These are phyloP conservation scores for Jaenimonas drosophilae DNA, from an alignment of 208 protist species.

Conservation along the genomic window DNA sequence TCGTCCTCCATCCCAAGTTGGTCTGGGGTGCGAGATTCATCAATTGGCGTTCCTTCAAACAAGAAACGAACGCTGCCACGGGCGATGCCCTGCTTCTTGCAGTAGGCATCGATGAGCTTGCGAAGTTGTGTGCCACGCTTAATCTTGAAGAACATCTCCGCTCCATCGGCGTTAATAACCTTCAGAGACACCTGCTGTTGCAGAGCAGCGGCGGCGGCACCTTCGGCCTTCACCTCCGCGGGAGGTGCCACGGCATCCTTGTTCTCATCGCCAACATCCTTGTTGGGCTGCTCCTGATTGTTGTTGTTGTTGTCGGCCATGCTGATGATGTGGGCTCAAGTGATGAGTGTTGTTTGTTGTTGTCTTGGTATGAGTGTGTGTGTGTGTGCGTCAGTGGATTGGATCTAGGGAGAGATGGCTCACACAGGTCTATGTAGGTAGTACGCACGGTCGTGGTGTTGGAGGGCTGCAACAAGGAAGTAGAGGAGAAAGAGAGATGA, in stretches of 20 bases:
- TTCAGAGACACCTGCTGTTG: slow-evolving; percentile 80
- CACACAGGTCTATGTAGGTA: too few relatives aligned
- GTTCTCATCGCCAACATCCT: slow-evolving; percentile 6
- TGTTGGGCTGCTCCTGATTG: slow-evolving; percentile 21
- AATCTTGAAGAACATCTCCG: slow-evolving; percentile 96
- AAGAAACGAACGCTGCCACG: slow-evolving; percentile 90
- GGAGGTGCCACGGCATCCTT: slow-evolving; percentile 13
- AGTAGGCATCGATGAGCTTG: slow-evolving; percentile 96
- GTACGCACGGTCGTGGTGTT: too few relatives aligned
- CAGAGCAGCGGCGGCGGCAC: slow-evolving; percentile 6
- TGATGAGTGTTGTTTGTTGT: not conserved
- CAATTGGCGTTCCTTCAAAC: slow-evolving; percentile 92
- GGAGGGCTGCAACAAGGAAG: too few relatives aligned
- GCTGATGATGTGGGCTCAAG: slow-evolving; percentile 1
- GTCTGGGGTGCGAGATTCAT: slow-evolving; percentile 88
- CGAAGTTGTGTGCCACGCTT: slow-evolving; percentile 90
- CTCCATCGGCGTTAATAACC: slow-evolving; percentile 89
- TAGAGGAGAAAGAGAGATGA: not conserved
- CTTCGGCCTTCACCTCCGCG: slow-evolving; percentile 48
- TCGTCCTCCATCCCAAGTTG: slow-evolving; percentile 93
- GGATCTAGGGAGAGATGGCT: not conserved
- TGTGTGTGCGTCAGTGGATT: not conserved
- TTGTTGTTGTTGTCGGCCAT: slow-evolving; percentile 7
- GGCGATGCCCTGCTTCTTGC: slow-evolving; percentile 92
- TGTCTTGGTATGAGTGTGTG: not conserved